Evolutionary conservation across 495 filamentous ascomycete genomes (phyloP).

Genomic region (Hypoxylon cercidicola): DNA sequence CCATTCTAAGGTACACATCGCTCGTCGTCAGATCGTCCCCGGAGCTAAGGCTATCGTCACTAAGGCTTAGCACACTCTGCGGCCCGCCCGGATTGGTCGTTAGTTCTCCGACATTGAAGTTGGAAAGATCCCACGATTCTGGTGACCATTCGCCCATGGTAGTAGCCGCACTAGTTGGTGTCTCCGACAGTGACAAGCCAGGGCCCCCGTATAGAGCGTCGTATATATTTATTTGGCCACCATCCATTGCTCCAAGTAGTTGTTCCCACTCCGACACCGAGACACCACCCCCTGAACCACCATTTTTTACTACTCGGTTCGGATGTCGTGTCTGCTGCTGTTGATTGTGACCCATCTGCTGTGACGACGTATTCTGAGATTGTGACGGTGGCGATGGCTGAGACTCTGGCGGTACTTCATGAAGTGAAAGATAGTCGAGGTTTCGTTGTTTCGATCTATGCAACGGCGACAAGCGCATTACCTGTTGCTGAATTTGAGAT

Average conservation of each 20-base stretch:
- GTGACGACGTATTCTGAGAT: slow-evolving; percentile 46
- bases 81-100: slow-evolving; percentile 54
- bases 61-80: slow-evolving; percentile 79
- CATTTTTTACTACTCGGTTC: slow-evolving; percentile 48
- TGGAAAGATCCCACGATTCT: slow-evolving; percentile 64
- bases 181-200: slow-evolving; percentile 56
- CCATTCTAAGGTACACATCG: slow-evolving; percentile 50
- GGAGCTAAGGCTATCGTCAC: slow-evolving; percentile 77
- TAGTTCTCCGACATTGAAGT: slow-evolving; percentile 59
- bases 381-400: slow-evolving; percentile 52
- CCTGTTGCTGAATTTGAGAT: slow-evolving; percentile 50
- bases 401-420: slow-evolving; percentile 42
- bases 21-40: slow-evolving; percentile 56
- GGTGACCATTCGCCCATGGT: slow-evolving; percentile 60
- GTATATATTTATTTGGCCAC: slow-evolving; percentile 81
- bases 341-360: slow-evolving; percentile 34
- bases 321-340: slow-evolving; percentile 37
- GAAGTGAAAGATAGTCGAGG: slow-evolving; percentile 55
- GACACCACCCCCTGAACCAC: slow-evolving; percentile 49
- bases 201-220: slow-evolving; percentile 84
- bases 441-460: slow-evolving; percentile 46
- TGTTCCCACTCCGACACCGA: slow-evolving; percentile 81
- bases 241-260: slow-evolving; percentile 79
- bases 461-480: slow-evolving; percentile 51
- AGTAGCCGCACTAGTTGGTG: slow-evolving; percentile 43